Percentiles rank a stretch among this genome's conserved stretches.
phyloP scores from a whole-genome alignment of 2,329 filamentous ascomycete species.

The Penicillium sp. region DNA sequence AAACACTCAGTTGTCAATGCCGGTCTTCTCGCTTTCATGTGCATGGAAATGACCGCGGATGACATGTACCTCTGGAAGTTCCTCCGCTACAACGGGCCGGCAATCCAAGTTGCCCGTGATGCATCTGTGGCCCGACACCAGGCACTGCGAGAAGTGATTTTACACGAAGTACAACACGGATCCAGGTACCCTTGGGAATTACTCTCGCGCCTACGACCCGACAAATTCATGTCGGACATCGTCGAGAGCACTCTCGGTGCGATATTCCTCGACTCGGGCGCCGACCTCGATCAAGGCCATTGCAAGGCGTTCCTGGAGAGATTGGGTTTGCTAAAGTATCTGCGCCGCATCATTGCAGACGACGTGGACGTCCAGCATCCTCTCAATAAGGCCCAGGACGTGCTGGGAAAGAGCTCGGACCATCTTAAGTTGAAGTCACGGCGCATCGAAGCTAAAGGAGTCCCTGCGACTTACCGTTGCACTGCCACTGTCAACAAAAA shows the following conservation, averaged over 20 bases:
- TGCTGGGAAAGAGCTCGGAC: conserved; percentile 45
- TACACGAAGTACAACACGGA: conserved; percentile 52
- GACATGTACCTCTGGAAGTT: conserved; percentile 65
- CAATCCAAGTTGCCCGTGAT: conserved; percentile 18
- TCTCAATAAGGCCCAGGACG: conserved; percentile 67
- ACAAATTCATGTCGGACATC: conserved; percentile 82
- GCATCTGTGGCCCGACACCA: conserved; percentile 43
- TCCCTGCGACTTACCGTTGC: conserved; percentile 24
- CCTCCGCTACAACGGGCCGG: conserved; percentile 52
- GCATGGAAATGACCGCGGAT: conserved; percentile 55
- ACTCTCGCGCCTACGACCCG: conserved; percentile 64
- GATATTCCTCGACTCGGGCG: conserved; percentile 75
- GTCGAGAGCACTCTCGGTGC: conserved; percentile 80
- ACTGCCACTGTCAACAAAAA: conserved; percentile 16
- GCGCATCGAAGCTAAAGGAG: conserved; percentile 14
- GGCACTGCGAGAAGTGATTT: conserved; percentile 55
- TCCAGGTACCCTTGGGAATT: conserved; percentile 73
- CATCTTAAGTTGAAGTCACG: conserved; percentile 17
- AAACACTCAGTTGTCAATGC: conserved; percentile 78
- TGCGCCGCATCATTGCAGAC: conserved; percentile 61
- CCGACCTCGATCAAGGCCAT: conserved; percentile 50
- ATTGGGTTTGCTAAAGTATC: conserved; percentile 65
- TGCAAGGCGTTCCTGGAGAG: conserved; percentile 64
- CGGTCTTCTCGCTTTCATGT: conserved; percentile 75
- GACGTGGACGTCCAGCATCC: conserved; percentile 61